phyloP scores from a whole-genome alignment of 768 basidiomycete genomes.

The Dioszegia hungarica region DNA sequence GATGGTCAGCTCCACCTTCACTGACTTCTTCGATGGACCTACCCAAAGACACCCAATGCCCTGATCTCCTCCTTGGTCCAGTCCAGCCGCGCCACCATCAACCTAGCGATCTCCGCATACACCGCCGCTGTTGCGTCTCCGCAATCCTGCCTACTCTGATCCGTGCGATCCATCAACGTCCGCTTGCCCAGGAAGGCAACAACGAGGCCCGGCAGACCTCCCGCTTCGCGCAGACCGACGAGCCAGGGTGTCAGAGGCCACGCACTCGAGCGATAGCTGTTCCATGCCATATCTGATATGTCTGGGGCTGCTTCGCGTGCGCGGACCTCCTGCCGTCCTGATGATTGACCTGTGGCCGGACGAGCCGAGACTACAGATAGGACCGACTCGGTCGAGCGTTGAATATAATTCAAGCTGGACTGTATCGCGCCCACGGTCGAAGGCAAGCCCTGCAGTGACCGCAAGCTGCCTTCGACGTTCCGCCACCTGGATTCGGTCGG shows the following conservation, averaged over 20 bases:
- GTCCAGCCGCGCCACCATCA: conserved; percentile 17
- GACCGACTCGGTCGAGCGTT: conserved; percentile 11
- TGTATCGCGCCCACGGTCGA: conserved; percentile 14
- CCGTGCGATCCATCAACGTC: conserved; percentile 22
- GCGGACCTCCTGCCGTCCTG: neutral
- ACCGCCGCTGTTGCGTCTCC: conserved; percentile 21
- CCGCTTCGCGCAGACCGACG: conserved; percentile 34
- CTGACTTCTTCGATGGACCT: conserved; percentile 15
- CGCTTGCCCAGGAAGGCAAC: conserved; percentile 30
- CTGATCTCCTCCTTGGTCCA: conserved; percentile 39
- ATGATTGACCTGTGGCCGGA: neutral
- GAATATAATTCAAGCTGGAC: neutral
- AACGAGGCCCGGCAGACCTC: conserved; percentile 32
- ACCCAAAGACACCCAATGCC: conserved; percentile 36
- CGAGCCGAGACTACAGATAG: neutral
- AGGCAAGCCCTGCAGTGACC: conserved; percentile 16
- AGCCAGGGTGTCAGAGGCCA: conserved; percentile 46
- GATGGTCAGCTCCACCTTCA: neutral
- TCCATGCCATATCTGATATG: conserved; percentile 25
- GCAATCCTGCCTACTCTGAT: conserved; percentile 16
- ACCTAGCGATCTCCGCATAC: conserved; percentile 18
- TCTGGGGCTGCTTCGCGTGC: conserved; percentile 10
- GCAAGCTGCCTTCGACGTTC: conserved; percentile 18
- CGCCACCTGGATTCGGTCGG: conserved; percentile 12
- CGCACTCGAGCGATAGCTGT: conserved; percentile 32